Evolutionary conservation across 495 filamentous ascomycete species (phyloP), one percentile per base, ranked within the genome.

Genomic region (Emericellopsis terricola): DNA sequence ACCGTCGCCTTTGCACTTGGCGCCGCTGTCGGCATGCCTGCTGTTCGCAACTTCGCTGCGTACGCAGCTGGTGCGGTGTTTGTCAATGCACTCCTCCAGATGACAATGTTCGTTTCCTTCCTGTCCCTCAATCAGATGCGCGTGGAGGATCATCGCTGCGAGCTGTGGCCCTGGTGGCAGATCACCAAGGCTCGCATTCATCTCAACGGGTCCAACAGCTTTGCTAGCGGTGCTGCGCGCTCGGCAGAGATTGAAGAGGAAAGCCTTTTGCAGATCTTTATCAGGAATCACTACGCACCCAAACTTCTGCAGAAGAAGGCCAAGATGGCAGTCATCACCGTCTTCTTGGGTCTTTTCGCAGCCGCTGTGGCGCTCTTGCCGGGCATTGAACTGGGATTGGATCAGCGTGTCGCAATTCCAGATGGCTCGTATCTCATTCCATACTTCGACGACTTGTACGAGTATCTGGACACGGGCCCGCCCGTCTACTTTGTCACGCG

Each of bases 21-120:
- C n/a, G 76, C 79, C 15, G 82, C 86, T 37, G 89, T 94, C 13
- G 83, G 83, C 28, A 97, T 97, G 89, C 89, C 89, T 9, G 89
- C 89, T 1, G 89, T 97, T 23, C 70, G 81, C 35, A 97, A 97
- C 48, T 97, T 97, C 52, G 89, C 89, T 8, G 73, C 85, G 19
- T 97, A 97, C 53, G 89, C 89, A 1, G 85, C 89, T 11, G 89
- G 89, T 21, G 89, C 89, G 4, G 91, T 97, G 8, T 78, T 94
- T 43, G 86, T 97, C 63, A 97, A 97, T 46, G 89, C 91, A 4
- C 46, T 96, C 19, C 57, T 97, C 15, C 89, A 97, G 50, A 73
- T 94, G 35, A 97, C 89, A 7, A 86, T 94, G 74, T 97, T 97
- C 44, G 69, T 94, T 26, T 78, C 89, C 9, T 78, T 94, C 2